A percentile compares a stretch with the other conserved stretches of the same genome.
Conservation (phyloP, 345 rosid species). For the Bretschneidera sinensis region DNA sequence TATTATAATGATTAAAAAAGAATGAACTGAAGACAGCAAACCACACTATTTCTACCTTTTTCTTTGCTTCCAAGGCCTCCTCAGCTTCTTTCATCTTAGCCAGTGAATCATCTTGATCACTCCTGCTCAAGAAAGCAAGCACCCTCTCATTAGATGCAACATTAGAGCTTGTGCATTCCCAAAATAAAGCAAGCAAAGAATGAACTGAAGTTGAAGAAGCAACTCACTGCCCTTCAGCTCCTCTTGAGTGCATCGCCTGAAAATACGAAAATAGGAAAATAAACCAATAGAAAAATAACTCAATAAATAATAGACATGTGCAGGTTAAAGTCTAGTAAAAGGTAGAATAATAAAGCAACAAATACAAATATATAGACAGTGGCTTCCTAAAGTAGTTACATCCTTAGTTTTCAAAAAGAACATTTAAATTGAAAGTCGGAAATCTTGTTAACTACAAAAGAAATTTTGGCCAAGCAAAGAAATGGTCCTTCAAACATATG, state of each 20-base stretch:
- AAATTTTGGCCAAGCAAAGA: too few relatives aligned
- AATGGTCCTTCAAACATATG: too few relatives aligned
- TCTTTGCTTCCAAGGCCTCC: conserved; percentile 75
- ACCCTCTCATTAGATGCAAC: conserved; percentile 17
- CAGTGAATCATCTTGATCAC: conserved; percentile 62
- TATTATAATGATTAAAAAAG: background rate
- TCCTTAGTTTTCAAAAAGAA: too few relatives aligned
- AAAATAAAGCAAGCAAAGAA: background rate
- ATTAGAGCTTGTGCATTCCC: conserved; percentile 9
- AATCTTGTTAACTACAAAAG: too few relatives aligned
- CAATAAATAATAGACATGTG: background rate
- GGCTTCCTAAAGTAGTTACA: too few relatives aligned
- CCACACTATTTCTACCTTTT: conserved; percentile 45
- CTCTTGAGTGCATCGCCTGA: conserved; percentile 50
- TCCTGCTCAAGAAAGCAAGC: conserved; percentile 36
- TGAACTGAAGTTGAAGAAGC: conserved; percentile 15
- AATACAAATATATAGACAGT: too few relatives aligned
- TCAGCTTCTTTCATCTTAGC: conserved; percentile 85
- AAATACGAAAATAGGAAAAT: conserved; percentile 18
- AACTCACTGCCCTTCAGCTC: conserved; percentile 42
- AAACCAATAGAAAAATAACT: conserved; percentile 6
- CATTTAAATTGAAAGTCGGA: too few relatives aligned
- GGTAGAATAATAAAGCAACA: too few relatives aligned
- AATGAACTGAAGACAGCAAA: background rate
- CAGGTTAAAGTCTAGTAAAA: too few relatives aligned